Conservation (phyloP, 192 early-diverging fungal genomes). For the Cladochytrium replicatum region DNA sequence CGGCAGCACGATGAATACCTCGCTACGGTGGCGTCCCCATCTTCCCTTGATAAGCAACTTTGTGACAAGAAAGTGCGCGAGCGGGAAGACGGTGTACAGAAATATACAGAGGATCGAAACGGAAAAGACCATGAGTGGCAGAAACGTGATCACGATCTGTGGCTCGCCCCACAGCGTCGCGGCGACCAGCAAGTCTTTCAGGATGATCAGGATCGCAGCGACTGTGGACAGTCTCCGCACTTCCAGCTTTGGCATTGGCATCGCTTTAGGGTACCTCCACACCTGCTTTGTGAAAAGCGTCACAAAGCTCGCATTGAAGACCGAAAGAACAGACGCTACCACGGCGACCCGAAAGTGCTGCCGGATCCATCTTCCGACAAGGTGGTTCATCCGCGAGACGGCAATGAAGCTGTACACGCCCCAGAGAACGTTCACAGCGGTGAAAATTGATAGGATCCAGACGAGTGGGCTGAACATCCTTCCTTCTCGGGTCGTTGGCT, state of each 20-base stretch:
- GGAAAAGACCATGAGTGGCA: background rate
- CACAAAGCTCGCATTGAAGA: background rate
- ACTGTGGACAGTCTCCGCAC: background rate
- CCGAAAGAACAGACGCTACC: background rate
- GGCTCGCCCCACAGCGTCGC: background rate
- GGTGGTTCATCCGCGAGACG: background rate
- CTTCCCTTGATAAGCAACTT: background rate
- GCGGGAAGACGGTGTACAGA: background rate
- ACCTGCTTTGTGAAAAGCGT: background rate
- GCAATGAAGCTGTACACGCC: background rate
- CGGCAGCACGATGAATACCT: no score
- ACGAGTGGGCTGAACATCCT: background rate
- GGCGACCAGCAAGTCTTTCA: background rate
- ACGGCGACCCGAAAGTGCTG: background rate
- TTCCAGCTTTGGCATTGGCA: background rate
- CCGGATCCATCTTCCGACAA: background rate
- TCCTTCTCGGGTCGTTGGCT: background rate
- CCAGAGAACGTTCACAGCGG: background rate
- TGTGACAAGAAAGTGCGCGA: background rate
- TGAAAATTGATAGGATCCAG: background rate
- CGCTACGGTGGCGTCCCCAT: no score
- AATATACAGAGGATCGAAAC: background rate
- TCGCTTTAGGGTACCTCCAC: background rate
- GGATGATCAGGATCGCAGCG: background rate
- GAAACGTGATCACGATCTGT: background rate